Evolutionary conservation across 73 alveolate species (phyloP).

Genomic region (Tetrahymena thermophila): DNA sequence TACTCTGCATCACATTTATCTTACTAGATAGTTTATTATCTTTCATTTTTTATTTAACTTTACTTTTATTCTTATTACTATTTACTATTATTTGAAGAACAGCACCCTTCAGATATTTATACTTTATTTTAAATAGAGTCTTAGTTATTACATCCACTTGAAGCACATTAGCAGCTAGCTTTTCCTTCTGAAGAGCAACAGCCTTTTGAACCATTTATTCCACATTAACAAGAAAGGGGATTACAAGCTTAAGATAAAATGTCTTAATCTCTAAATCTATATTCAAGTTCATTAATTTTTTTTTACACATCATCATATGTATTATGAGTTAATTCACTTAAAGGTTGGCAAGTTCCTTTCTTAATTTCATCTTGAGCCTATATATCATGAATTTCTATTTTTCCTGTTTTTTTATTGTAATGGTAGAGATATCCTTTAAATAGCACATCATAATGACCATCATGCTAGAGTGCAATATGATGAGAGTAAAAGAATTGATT

Average conservation of each 20-base stretch:
- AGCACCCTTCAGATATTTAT: background rate
- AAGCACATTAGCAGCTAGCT: background rate
- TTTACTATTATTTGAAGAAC: background rate
- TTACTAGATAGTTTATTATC: background rate
- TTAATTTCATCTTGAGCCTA: background rate
- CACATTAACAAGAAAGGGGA: background rate
- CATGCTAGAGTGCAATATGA: slow-evolving; percentile 16
- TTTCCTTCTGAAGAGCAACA: background rate
- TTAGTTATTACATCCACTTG: background rate
- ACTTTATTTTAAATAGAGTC: background rate
- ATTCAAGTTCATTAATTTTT: background rate
- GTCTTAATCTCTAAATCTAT: background rate
- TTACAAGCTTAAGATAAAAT: background rate
- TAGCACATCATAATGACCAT: slow-evolving; percentile 22
- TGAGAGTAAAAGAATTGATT: slow-evolving; percentile 14
- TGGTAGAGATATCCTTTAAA: slow-evolving; percentile 29
- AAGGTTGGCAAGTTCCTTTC: background rate
- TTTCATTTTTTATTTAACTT: background rate
- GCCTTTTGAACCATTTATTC: background rate
- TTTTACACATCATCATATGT: background rate
- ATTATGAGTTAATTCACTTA: background rate
- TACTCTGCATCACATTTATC: background rate
- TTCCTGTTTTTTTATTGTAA: slow-evolving; percentile 34
- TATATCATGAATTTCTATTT: slow-evolving; percentile 31
- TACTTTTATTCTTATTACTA: background rate